Evolutionary conservation across 1,284 basidiomycete genomes (phyloP).

Genomic region (Pseudozyma tsukubaensis): DNA sequence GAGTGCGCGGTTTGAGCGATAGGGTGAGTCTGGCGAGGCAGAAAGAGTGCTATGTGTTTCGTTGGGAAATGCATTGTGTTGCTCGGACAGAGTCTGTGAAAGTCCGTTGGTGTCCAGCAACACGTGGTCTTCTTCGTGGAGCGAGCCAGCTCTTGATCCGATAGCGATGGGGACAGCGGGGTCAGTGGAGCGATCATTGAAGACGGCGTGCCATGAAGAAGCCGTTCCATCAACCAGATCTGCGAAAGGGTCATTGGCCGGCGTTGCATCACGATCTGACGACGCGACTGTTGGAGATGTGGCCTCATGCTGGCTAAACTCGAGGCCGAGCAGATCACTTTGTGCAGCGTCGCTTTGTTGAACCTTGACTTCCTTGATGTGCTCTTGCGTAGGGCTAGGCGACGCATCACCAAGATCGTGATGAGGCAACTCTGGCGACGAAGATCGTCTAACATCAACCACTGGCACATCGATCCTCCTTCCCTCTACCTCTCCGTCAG

Average conservation of each 20-base stretch:
- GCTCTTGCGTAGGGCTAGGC: conserved; percentile 11
- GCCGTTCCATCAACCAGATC: conserved; percentile 31
- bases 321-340: conserved; percentile 28
- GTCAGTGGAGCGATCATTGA: conserved; percentile 13
- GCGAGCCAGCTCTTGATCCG: neutral
- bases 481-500: neutral
- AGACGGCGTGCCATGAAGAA: conserved; percentile 47
- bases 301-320: conserved; percentile 13
- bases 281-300: neutral
- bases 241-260: conserved; percentile 21
- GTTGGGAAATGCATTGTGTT: conserved; percentile 25
- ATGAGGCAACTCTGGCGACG: conserved; percentile 36
- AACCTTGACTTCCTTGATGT: conserved; percentile 5
- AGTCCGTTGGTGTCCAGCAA: conserved; percentile 40
- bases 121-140: conserved; percentile 21
- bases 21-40: conserved; percentile 6
- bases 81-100: conserved; percentile 44
- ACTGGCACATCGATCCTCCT: conserved; percentile 5
- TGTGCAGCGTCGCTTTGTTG: conserved; percentile 16
- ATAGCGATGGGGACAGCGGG: neutral
- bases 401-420: conserved; percentile 27
- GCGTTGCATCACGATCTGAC: neutral
- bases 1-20: conserved; percentile 37
- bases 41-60: conserved; percentile 9
- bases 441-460: conserved; percentile 10